phyloP scores from a whole-genome alignment of 2,329 filamentous ascomycete genomes.

The Meredithiella fracta region DNA sequence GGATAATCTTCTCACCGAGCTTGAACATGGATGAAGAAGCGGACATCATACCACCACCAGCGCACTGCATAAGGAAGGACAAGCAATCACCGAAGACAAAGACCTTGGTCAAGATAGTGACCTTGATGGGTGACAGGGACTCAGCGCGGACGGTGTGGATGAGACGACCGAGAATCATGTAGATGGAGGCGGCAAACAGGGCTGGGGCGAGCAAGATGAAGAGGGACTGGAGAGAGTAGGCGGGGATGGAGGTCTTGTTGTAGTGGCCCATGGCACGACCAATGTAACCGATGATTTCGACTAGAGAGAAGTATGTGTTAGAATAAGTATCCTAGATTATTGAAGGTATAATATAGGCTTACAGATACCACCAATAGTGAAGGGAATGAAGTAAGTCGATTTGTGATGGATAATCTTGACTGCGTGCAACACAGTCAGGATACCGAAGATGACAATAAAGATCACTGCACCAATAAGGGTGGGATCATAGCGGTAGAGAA shows the following conservation, averaged over 20 bases:
- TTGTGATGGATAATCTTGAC: slow-evolving; percentile 22
- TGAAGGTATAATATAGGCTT: slow-evolving; percentile 18
- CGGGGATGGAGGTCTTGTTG: slow-evolving; percentile 20
- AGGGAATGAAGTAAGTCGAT: slow-evolving; percentile 21
- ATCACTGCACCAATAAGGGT: slow-evolving; percentile 27
- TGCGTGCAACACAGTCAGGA: slow-evolving; percentile 25
- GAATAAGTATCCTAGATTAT: neutral
- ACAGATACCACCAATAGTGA: slow-evolving; percentile 32
- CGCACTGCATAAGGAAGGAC: slow-evolving; percentile 34
- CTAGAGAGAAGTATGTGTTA: slow-evolving; percentile 16
- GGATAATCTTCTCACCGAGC: slow-evolving; percentile 30
- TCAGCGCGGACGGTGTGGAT: slow-evolving; percentile 25
- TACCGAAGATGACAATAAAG: slow-evolving; percentile 26
- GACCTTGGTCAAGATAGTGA: slow-evolving; percentile 32
- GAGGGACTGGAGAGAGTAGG: slow-evolving; percentile 27
- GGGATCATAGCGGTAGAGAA: slow-evolving; percentile 32
- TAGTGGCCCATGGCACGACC: slow-evolving; percentile 15
- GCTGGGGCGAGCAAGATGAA: slow-evolving; percentile 31
- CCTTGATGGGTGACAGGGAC: slow-evolving; percentile 20
- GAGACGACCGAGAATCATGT: slow-evolving; percentile 33
- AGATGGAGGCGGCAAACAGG: slow-evolving; percentile 33
- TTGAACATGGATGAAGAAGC: neutral
- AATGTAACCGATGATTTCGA: slow-evolving; percentile 18
- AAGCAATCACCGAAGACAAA: slow-evolving; percentile 40
- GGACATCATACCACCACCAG: slow-evolving; percentile 24